Evolutionary conservation across 2,329 filamentous ascomycete genomes (phyloP).

Genomic region (Colletotrichum australisinense): DNA sequence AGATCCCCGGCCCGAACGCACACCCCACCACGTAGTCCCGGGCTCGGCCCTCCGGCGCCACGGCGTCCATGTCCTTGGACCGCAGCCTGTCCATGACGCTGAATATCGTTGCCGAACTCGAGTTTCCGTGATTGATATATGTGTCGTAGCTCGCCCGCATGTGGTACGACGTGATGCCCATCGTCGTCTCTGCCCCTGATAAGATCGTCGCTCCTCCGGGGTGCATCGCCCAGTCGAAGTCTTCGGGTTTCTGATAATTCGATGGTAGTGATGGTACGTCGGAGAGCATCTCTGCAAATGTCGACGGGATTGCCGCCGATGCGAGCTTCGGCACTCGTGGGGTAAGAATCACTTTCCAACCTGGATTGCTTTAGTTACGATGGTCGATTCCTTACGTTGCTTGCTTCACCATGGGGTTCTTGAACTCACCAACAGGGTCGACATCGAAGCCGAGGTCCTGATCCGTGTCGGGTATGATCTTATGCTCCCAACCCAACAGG

Average conservation of each 20-base stretch:
- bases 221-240: constrained; percentile 81
- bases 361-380: constrained; percentile 44
- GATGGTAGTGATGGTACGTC: constrained; percentile 58
- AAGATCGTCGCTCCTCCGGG: constrained; percentile 77
- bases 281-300: constrained; percentile 66
- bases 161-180: constrained; percentile 70
- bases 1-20: constrained; percentile 77
- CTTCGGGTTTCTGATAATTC: constrained; percentile 57
- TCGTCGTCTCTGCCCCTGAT: constrained; percentile 68
- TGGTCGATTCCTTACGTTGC: not conserved
- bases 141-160: constrained; percentile 77
- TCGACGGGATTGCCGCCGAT: constrained; percentile 59
- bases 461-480: constrained; percentile 70
- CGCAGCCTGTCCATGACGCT: constrained; percentile 73
- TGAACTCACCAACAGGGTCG: constrained; percentile 65
- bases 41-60: constrained; percentile 60
- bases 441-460: constrained; percentile 74
- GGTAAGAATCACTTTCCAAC: constrained; percentile 76
- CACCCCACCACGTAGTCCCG: constrained; percentile 73
- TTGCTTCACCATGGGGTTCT: not conserved
- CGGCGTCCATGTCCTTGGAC: constrained; percentile 68
- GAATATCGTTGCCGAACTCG: constrained; percentile 76
- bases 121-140: constrained; percentile 77
- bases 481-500: constrained; percentile 74
- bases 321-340: constrained; percentile 70